Evolutionary conservation across 306 rosid species (phyloP).

Genomic region (Dryas drummondii): DNA sequence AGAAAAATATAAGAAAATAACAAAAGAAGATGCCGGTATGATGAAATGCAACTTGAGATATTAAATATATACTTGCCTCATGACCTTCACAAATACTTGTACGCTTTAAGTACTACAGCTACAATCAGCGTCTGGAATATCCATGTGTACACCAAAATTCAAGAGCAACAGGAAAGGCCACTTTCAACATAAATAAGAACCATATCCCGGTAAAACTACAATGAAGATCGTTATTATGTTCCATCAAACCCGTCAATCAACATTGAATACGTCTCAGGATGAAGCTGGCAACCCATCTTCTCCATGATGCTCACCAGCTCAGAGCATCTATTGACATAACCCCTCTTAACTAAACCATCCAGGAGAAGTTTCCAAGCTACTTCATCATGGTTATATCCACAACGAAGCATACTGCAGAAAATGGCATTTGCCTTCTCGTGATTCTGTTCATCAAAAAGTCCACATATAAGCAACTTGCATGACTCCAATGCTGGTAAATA

Average conservation of each 20-base stretch:
- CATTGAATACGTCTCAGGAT: conserved; percentile 63
- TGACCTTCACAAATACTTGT: conserved; percentile 1
- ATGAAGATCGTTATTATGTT: conserved; percentile 16
- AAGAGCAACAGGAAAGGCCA: too few relatives aligned
- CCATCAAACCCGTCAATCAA: conserved; percentile 49
- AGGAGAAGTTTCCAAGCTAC: conserved; percentile 78
- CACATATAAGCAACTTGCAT: conserved; percentile 63
- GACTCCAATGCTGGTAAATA: conserved; percentile 66
- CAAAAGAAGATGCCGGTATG: neutral
- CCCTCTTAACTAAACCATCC: conserved; percentile 64
- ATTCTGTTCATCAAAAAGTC: conserved; percentile 48
- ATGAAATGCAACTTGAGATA: neutral
- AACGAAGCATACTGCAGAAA: conserved; percentile 43
- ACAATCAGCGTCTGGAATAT: neutral
- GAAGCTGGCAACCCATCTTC: conserved; percentile 58
- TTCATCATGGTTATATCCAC: conserved; percentile 67
- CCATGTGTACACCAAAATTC: neutral
- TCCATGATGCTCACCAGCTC: conserved; percentile 57
- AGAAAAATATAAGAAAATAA: too few relatives aligned
- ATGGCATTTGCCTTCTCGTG: conserved; percentile 56
- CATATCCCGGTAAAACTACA: neutral
- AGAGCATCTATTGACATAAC: conserved; percentile 55
- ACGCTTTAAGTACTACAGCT: neutral
- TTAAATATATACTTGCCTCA: neutral
- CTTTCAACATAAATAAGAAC: neutral